These are phyloP conservation scores for Podospora conica DNA, from an alignment of 495 filamentous ascomycete species.

Conservation along the genomic window DNA sequence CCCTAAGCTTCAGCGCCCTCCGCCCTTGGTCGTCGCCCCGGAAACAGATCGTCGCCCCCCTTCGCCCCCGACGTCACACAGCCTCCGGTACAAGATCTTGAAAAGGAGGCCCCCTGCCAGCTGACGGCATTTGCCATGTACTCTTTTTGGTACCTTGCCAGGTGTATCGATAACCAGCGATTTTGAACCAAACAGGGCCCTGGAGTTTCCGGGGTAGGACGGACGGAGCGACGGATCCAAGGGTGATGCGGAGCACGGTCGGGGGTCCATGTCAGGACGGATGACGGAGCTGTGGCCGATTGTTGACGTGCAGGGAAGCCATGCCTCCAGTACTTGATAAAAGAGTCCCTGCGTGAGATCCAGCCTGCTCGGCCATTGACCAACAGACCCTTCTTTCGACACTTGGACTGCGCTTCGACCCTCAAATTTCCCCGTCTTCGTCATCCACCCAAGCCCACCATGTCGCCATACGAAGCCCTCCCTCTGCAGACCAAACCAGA, in stretches of 20 bases:
- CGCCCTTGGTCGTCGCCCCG: too few relatives aligned
- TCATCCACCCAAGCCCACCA: not conserved
- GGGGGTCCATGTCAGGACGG: not conserved
- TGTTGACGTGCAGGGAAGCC: not conserved
- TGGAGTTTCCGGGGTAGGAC: not conserved
- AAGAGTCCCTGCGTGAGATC: not conserved
- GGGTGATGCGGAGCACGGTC: not conserved
- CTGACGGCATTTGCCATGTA: too few relatives aligned
- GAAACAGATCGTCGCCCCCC: too few relatives aligned
- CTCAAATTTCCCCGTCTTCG: not conserved
- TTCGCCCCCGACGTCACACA: too few relatives aligned
- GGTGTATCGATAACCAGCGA: too few relatives aligned
- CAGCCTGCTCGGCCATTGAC: not conserved
- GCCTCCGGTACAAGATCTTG: too few relatives aligned
- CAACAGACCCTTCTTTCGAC: not conserved
- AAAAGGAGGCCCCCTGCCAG: too few relatives aligned
- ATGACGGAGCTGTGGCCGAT: not conserved
- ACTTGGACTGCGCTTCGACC: not conserved
- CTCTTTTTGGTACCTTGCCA: too few relatives aligned
- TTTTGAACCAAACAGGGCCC: too few relatives aligned
- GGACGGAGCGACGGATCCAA: not conserved
- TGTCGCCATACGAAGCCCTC: conserved; percentile 19
- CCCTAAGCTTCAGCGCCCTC: too few relatives aligned
- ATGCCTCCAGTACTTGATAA: not conserved
- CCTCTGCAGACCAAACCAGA: not conserved